Evolutionary conservation across 805 yeast genomes (phyloP), one percentile per base, ranked within the genome.

Genomic region (Candida nanaspora): DNA sequence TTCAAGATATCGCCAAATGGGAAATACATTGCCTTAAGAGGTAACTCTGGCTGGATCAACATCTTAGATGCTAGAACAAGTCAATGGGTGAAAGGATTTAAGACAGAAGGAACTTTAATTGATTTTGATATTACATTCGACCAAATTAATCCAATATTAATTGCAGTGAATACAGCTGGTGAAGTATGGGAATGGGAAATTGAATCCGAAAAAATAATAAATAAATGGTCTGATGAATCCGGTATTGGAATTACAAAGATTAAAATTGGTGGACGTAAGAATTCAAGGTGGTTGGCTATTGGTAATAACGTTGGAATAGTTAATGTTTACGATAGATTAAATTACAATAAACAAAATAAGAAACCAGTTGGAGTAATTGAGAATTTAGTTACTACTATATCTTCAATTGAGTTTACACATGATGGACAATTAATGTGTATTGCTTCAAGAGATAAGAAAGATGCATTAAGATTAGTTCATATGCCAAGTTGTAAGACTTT

Each of bases 251-350:
- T 87, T 40, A 88, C 98, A 1, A 75, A 72, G 44, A 63, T 93
- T 20, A 80, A 78, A 39, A 62, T 86, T 19, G 94, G 94, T 13
- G 88, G 88, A 3, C 9, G 4, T 3, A 61, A 66, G 34, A 68
- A 70, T 35, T 80, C 81, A 56, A 74, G 86, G 48, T 91, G 86
- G 86, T 62, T 86, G 42, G 98, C 98, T 0, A 68, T 93, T 42
- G 99, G 98, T 29, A 76, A 83, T 54, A 78, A 78, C 48, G 81
- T 84, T 52, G 99, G 99, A 48, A 77, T 87, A 46, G 98, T 93
- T 14, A 86, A 82, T 50, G 66, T 93, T 15, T 93, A 91, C 56
- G 95, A 88, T 57, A 70, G 82, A 27, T 37, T 48, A 18, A 50
- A 47, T 31, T 4, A 13, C 11, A 6, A 16, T 4, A 9, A 8